Percentiles rank a stretch among this genome's conserved stretches.
phyloP scores from a whole-genome alignment of 495 filamentous ascomycete species.

The Penicillium arizonense region DNA sequence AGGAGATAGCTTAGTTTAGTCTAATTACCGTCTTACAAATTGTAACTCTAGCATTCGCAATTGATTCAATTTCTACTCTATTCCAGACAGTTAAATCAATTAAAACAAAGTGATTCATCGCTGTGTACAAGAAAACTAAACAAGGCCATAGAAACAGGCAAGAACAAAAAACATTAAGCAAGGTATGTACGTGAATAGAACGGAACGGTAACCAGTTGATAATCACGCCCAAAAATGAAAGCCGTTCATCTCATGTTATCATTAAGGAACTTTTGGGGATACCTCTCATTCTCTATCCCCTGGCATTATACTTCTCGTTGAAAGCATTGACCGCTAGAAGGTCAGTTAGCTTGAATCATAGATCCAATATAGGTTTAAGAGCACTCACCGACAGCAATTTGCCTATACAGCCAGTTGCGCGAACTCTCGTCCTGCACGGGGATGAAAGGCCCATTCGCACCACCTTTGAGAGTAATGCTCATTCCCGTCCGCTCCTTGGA shows the following conservation, averaged over 20 bases:
- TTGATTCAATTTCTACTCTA: no score
- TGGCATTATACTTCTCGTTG: slow-evolving; percentile 68
- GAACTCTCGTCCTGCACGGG: slow-evolving; percentile 86
- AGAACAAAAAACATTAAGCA: background rate
- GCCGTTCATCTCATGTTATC: slow-evolving; percentile 25
- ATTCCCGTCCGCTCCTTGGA: slow-evolving; percentile 94
- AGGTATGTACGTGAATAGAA: slow-evolving; percentile 7
- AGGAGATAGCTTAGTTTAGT: no score
- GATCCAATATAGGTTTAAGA: background rate
- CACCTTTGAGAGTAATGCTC: slow-evolving; percentile 81
- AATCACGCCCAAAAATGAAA: slow-evolving; percentile 10
- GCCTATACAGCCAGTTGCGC: slow-evolving; percentile 81
- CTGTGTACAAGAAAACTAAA: background rate
- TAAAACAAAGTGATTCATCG: background rate
- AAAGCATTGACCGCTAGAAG: slow-evolving; percentile 62
- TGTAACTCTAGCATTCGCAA: no score
- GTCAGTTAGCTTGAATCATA: slow-evolving; percentile 13
- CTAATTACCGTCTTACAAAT: no score
- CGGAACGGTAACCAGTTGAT: background rate
- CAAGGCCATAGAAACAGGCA: background rate
- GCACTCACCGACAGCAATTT: slow-evolving; percentile 58
- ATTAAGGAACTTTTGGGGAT: slow-evolving; percentile 9
- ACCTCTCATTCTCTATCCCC: slow-evolving; percentile 38
- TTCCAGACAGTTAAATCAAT: background rate
- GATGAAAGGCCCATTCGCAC: slow-evolving; percentile 91